Percentiles rank a stretch among this genome's conserved stretches.
Evolutionary conservation across 202 grass and related monocot species (phyloP).

Genomic region (Dendrocalamus latiflorus): DNA sequence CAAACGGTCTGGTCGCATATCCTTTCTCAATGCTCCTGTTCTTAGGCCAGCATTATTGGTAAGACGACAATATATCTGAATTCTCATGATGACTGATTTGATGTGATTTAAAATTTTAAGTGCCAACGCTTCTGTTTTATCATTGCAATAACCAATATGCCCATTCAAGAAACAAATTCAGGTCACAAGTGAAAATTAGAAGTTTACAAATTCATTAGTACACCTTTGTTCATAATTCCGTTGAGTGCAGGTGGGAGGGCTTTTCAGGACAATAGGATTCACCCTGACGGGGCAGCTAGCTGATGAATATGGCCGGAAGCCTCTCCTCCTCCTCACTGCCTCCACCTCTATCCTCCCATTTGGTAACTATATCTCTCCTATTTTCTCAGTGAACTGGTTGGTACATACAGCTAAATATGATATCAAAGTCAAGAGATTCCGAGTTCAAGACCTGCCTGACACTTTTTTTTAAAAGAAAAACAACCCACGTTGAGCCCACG

Average conservation of each 20-base stretch:
- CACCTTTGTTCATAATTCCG: not conserved
- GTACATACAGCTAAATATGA: no score
- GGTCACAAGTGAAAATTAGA: not conserved
- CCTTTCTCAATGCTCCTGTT: no score
- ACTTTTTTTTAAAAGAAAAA: no score
- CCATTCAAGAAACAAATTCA: not conserved
- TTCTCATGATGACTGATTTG: no score
- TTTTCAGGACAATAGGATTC: conserved; percentile 64
- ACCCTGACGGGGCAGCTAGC: conserved; percentile 66
- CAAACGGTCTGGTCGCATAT: conserved; percentile 28
- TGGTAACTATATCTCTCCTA: conserved; percentile 3
- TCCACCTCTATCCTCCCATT: conserved; percentile 68
- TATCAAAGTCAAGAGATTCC: no score
- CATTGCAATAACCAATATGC: not conserved
- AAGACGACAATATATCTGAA: no score
- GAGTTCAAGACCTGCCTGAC: no score
- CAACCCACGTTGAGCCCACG: no score
- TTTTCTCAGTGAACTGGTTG: not conserved
- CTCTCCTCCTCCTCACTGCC: conserved; percentile 58
- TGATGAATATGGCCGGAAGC: conserved; percentile 77
- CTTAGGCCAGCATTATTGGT: no score
- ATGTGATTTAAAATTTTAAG: no score
- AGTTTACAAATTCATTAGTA: not conserved
- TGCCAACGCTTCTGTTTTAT: not conserved
- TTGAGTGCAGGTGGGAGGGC: conserved; percentile 56